Evolutionary conservation across 1,284 basidiomycete species (phyloP), one percentile per base, ranked within the genome.

Genomic region (Takashimella koratensis): DNA sequence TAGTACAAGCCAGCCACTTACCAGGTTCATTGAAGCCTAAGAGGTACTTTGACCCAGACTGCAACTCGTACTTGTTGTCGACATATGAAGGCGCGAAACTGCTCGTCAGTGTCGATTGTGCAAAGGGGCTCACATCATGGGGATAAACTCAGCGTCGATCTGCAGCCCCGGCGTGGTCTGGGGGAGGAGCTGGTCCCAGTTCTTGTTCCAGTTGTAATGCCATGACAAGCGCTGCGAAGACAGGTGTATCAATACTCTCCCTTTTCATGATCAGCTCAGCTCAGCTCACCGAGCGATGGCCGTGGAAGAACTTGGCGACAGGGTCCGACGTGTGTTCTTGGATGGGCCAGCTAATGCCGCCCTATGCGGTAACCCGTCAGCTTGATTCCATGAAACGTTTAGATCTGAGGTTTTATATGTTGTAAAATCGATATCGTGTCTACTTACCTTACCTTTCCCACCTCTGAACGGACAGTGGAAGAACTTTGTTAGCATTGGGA

Each of bases 161-260:
- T 46, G 13, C 0, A 74, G 59, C 8, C 52, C 62, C 0, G 59
- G 54, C 0, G 60, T 58, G 0, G 72, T 71, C 5, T 64, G 39
- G 0, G 70, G 72, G 1, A 72, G 55, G 1, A 67, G 39, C 11
- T 57, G 43, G 42, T 64, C 53, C 63, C 65, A 73, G 49, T 73
- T 68, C 59, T 74, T 74, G 62, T 67, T 71, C 72, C 72, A 74
- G 54, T 74, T 74, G 58, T 66, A 74, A 52, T 74, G 72, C 72
- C 72, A 74, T 16, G 62, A 56, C 16, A 74, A 56, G 40, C 58
- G 63, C 68, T 70, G 42, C 16, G 13, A n/a, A 13, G 46, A 2
- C n/a, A n/a, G n/a, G n/a, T n/a, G n/a, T n/a, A n/a, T n/a, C n/a
- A 36, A n/a, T n/a, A 24, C 22, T 36, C 30, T 36, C 8, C 30